Evolutionary conservation across 495 filamentous ascomycete genomes (phyloP), one percentile per base, ranked within the genome.

Genomic region (Apiosordaria backusii): DNA sequence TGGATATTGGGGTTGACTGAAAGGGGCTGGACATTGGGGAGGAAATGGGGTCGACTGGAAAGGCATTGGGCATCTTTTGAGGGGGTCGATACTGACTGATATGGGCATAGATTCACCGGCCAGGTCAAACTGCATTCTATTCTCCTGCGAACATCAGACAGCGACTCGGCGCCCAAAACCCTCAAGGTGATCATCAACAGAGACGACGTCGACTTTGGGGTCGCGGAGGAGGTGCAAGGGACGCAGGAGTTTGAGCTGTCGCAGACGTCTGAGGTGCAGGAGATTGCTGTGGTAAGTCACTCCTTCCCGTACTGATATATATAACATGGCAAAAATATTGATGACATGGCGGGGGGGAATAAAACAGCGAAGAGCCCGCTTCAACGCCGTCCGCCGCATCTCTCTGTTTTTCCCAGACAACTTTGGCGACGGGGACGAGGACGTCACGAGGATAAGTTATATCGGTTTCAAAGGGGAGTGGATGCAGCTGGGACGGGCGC

Each of bases 381-480:
- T 96, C 86, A 91, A 90, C 70, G 88, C 88, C 21, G 90, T 89
- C 4, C 90, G 87, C 13, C 86, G 82, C 3, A 74, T 99, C 54
- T 87, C 86, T 0, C 80, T 99, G 29, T 99, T 97, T 79, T 88
- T 98, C 68, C 89, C 89, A 68, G 86, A 90, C 67, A 92, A 92
- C 70, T 89, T 86, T 69, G 71, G 82, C 45, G 82, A 85, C 60
- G 86, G 82, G 0, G 89, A 90, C 18, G 90, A 92, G 64, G 90
- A 96, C 63, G 85, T 90, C 61, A 94, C 91, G 22, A 82, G 88
- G 45, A 76, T 98, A 2, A 87, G 82, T 57, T 99, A 96, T 76
- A 67, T 99, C 63, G 95, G 92, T 0, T 97, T 99, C 80, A 92
- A 91, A 77, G 95, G 95, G 29, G 90, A 96, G 72, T 97, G 91